Base-by-base conservation (phyloP, 129 eudicot species). In the Flaveria bidentis region DNA sequence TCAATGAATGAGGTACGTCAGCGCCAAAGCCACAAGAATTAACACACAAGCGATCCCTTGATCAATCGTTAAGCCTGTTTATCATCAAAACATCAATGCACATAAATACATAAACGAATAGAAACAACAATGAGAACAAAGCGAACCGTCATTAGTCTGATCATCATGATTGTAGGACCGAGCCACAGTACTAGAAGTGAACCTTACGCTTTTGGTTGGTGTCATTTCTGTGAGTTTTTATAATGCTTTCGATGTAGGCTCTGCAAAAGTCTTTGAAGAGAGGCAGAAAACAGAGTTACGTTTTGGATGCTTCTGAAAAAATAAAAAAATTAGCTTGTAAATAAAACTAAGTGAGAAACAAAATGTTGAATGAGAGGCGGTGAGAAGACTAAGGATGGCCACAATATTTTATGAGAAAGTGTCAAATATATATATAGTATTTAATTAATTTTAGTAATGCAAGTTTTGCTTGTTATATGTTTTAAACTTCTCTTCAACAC, bases 1-100 rank as follows among this genome's bases (percentile, higher is more conserved):
- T 83, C 74, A 90, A 70, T 90, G 96, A 77, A 90, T 82, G 74
- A 90, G 84, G 81, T 87, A 90, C n/a, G 92, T 90, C 51, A 90
- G 80, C 46, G 77, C 84, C 90, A 90, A 80, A 47, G 96, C 96
- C 77, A 87, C 41, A 77, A 90, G 67, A 92, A 90, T 90, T 23
- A 90, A 85, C 65, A 84, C 80, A 30, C 86, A 90, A 58, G 92
- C 96, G 58, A 90, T 77, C 71, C 90, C 90, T 84, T 90, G 96
- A 84, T 90, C 96, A 28, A 90, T 75, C n/a, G 88, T 51, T 76
- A 90, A 85, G 49, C 96, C 90, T 89, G 87, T 65, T 51, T 49
- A 66, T 14, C 61, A 76, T 47, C 82, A 71, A 9, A 9, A 50
- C n/a, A 47, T 11, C 0, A 11, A 28, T 36, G 15, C 14, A 2